Evolutionary conservation across 805 yeast species (phyloP), one percentile per base, ranked within the genome.

Genomic region (Lipomyces sp.): DNA sequence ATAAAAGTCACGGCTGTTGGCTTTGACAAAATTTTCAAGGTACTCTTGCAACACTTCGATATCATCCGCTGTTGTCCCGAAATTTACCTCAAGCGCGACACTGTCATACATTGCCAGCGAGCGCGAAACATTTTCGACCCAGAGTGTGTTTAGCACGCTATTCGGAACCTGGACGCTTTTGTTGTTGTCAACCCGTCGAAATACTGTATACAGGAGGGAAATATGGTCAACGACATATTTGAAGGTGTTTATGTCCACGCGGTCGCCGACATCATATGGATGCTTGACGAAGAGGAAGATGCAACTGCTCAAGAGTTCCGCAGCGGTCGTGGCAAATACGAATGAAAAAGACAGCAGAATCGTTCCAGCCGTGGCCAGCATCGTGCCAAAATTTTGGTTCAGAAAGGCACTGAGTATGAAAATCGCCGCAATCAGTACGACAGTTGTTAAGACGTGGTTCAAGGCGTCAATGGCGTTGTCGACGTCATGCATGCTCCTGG

Each of bases 251-350:
- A 78, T 76, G 50, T 71, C 73, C 11, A 79, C 78, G 56, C 76
- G 63, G 56, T 80, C 82, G n/a, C 82, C 82, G 7, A 78, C 77
- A 65, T 80, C 82, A 59, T 72, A 74, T 3, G 82, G 82, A 63
- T 80, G 82, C 73, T 80, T 80, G 58, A 78, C 81, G 59, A 80
- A 80, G 63, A 80, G 63, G 66, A 77, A 80, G 13, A 80, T 75
- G 65, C 80, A 77, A 3, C 80, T 75, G 29, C 77, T 74, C 57
- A 80, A 73, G n/a, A 80, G 69, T 65, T 80, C 82, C 62, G 77
- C 80, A 15, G 77, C 75, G 10, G 81, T 76, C 30, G 76, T 67
- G 3, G 79, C 69, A 61, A 80, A 77, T 53, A 80, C 73, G 67
- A 78, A 80, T 11, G 82, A 78, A 51, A 80, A 63, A 3, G 81